These are phyloP conservation scores for Anastatica hierochuntica DNA, from an alignment of 345 rosid genomes.

Conservation along the genomic window DNA sequence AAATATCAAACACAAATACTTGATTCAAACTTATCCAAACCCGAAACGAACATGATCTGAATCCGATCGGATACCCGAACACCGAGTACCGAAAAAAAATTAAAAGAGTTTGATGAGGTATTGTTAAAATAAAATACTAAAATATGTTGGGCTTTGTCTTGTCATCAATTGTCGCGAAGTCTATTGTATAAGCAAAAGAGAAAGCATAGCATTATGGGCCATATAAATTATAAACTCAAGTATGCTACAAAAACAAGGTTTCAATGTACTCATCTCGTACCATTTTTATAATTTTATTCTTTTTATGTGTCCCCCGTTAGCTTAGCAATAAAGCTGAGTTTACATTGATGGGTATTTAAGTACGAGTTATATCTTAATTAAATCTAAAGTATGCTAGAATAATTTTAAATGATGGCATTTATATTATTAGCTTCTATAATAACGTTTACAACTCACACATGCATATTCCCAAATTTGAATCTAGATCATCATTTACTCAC, in stretches of 20 bases:
- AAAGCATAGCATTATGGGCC: slow-evolving; percentile 18
- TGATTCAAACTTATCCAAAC: too few species aligned
- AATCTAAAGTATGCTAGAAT: not conserved
- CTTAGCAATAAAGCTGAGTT: slow-evolving; percentile 16
- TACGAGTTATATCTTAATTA: not conserved
- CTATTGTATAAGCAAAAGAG: slow-evolving; percentile 11
- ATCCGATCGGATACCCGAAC: too few species aligned
- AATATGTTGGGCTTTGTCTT: too few species aligned
- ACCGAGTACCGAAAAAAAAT: too few species aligned
- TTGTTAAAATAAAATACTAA: too few species aligned
- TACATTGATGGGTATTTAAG: slow-evolving; percentile 4
- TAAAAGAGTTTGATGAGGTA: not conserved
- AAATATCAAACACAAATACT: too few species aligned
- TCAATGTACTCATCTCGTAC: slow-evolving; percentile 20
- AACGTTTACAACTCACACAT: too few species aligned
- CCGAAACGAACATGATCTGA: too few species aligned
- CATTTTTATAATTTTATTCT: slow-evolving; percentile 16
- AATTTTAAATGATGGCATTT: slow-evolving; percentile 4
- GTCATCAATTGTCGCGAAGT: slow-evolving; percentile 20
- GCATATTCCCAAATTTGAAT: too few species aligned
- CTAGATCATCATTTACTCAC: too few species aligned
- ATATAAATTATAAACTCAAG: slow-evolving; percentile 5
- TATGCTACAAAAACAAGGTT: slow-evolving; percentile 26
- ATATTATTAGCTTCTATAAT: too few species aligned
- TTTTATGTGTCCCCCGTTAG: slow-evolving; percentile 23